These are phyloP conservation scores for Yamadazyma blattariae DNA, from an alignment of 1,139 yeast genomes.

Conservation along the genomic window DNA sequence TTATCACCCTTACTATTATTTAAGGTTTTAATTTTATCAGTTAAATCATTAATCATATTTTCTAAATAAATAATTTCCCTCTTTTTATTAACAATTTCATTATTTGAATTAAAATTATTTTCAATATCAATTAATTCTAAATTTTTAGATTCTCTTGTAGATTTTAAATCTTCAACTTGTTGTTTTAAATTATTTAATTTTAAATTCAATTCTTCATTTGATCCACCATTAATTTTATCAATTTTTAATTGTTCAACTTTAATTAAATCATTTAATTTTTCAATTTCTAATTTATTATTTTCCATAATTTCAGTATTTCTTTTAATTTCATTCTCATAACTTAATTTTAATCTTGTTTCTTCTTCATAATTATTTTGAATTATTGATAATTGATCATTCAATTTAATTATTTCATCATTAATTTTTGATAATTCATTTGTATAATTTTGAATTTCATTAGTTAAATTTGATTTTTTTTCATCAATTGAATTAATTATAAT, in stretches of 20 bases:
- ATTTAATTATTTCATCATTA: background rate
- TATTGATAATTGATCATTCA: background rate
- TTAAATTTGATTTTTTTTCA: background rate
- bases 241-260: slow-evolving; percentile 33
- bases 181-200: slow-evolving; percentile 3
- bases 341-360: slow-evolving; percentile 1
- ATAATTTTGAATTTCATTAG: background rate
- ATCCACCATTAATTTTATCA: slow-evolving; percentile 38
- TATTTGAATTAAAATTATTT: background rate
- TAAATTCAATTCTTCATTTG: slow-evolving; percentile 24
- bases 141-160: background rate
- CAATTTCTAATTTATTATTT: slow-evolving; percentile 16
- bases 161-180: background rate
- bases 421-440: background rate
- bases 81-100: background rate
- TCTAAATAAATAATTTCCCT: slow-evolving; percentile 6
- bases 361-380: background rate
- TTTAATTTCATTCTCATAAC: slow-evolving; percentile 25
- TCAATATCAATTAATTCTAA: slow-evolving; percentile 7
- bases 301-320: slow-evolving; percentile 25
- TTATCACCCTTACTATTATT: slow-evolving; percentile 23
- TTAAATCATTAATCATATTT: slow-evolving; percentile 11
- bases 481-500: background rate
- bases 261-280: slow-evolving; percentile 1
- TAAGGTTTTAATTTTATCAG: slow-evolving; percentile 15